Evolutionary conservation across 257 asterid genomes (phyloP).

Genomic region (Echium plantagineum): DNA sequence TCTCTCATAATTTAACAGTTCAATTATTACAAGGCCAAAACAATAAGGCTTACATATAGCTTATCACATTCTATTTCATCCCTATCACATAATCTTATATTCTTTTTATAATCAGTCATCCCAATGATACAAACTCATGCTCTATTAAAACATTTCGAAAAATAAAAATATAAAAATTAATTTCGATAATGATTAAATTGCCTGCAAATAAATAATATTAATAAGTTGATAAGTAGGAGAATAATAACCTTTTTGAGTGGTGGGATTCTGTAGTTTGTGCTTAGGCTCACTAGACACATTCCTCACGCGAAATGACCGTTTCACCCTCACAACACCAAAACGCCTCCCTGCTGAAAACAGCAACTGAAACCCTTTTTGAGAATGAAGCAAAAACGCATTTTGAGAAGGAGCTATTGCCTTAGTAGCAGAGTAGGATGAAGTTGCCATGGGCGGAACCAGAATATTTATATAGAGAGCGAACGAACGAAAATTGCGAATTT

Average conservation of each 20-base stretch:
- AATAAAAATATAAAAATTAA: not conserved
- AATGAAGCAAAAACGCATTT: slow-evolving; percentile 22
- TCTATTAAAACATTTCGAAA: too few species aligned
- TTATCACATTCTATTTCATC: too few species aligned
- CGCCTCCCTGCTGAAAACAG: slow-evolving; percentile 16
- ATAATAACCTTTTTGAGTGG: slow-evolving; percentile 28
- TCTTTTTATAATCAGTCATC: too few species aligned
- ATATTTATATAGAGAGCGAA: too few species aligned
- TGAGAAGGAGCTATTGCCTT: slow-evolving; percentile 27
- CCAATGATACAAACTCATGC: too few species aligned
- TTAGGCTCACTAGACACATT: slow-evolving; percentile 37
- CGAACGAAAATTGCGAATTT: too few species aligned
- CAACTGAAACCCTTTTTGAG: slow-evolving; percentile 16
- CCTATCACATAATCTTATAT: too few species aligned
- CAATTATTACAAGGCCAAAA: too few species aligned
- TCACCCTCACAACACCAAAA: slow-evolving; percentile 15
- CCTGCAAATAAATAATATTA: not conserved
- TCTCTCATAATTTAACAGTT: too few species aligned
- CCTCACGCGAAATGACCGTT: slow-evolving; percentile 35
- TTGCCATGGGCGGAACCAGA: slow-evolving; percentile 30
- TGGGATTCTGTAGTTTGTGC: slow-evolving; percentile 29
- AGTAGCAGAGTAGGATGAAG: slow-evolving; percentile 21
- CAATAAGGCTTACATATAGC: too few species aligned
- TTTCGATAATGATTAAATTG: not conserved
- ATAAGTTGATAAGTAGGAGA: not conserved